Base-by-base conservation (phyloP, 108 stramenopile genomes). In the Mayamaea pseudoterrestris region DNA sequence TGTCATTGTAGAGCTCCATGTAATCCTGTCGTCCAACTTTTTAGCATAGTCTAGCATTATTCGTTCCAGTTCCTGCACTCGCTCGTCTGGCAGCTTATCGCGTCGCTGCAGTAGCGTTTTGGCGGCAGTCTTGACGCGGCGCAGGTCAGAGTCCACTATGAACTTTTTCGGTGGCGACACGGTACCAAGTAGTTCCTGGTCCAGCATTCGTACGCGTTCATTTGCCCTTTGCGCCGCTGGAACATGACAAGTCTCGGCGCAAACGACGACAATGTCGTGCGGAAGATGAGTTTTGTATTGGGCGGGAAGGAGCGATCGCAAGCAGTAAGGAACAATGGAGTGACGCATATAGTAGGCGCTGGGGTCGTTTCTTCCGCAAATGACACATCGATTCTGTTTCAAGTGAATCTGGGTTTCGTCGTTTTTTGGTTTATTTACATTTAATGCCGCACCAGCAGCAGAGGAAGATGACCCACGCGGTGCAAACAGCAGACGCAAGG, bases 191-290 rank as follows among this genome's bases (percentile, higher is more conserved):
- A 62, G 35, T 0, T 16, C 1, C 17, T 49, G 30, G 37, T 71
- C 69, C 27, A 71, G 13, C 27, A 61, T 31, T 16, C 76, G 70
- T 61, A 65, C 65, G 6, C 66, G 60, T 35, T 35, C 22, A 29
- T 80, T 65, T 2, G 72, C 46, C 2, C 56, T 47, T 47, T 63
- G 48, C 22, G 79, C 80, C 22, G 57, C 57, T n/a, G 50, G 37
- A 3, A 85, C 14, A 66, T 85, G 80, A 59, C 89, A 90, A 2
- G 22, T 18, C 16, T 74, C 71, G 4, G 74, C 58, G 56, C 89
- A 90, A 5, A 90, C 27, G 2, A 90, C 57, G 31, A 85, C 89
- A 23, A 85, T 63, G 55, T 90, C 89, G 63, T 84, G 83, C 4
- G 80, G 75, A 60, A 78, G 47, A 54, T 85, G 89, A 5, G 80